phyloP scores from a whole-genome alignment of 2,329 filamentous ascomycete genomes.

The Pseudocercospora pini-densiflorae region DNA sequence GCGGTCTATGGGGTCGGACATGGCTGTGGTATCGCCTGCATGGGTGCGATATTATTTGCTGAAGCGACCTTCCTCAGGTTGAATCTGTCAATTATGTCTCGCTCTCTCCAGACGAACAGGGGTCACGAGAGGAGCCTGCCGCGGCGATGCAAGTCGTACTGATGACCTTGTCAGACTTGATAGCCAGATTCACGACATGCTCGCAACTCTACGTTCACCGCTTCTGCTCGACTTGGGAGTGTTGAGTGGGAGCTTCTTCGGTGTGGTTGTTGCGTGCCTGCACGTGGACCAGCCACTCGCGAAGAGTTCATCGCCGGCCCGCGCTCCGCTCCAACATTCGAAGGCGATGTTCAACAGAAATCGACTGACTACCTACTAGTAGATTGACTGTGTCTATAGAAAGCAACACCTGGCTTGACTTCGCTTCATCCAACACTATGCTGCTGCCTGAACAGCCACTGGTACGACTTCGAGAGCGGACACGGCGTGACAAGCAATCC shows the following conservation, averaged over 20 bases:
- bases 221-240: neutral
- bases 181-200: neutral
- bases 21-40: slow-evolving; percentile 1
- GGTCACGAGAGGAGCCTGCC: too few species aligned
- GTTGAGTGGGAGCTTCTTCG: neutral
- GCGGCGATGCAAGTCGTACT: too few species aligned
- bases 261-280: neutral
- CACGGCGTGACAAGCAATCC: neutral
- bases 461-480: neutral
- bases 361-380: neutral
- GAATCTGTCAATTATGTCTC: too few species aligned
- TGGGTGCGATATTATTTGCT: neutral
- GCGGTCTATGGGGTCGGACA: slow-evolving; percentile 66
- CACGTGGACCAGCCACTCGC: neutral
- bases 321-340: neutral
- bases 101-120: too few species aligned
- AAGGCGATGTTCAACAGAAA: neutral
- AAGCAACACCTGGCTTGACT: neutral
- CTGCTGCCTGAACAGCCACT: neutral
- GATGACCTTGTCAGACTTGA: too few species aligned
- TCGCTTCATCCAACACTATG: neutral
- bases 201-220: too few species aligned
- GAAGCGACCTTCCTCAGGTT: too few species aligned
- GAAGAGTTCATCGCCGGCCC: neutral
- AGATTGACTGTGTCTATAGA: too few species aligned